A percentile compares a stretch with the other conserved stretches of the same genome.
These are phyloP conservation scores for Cyclanthera cordifolia DNA, from an alignment of 306 rosid genomes.

Conservation along the genomic window DNA sequence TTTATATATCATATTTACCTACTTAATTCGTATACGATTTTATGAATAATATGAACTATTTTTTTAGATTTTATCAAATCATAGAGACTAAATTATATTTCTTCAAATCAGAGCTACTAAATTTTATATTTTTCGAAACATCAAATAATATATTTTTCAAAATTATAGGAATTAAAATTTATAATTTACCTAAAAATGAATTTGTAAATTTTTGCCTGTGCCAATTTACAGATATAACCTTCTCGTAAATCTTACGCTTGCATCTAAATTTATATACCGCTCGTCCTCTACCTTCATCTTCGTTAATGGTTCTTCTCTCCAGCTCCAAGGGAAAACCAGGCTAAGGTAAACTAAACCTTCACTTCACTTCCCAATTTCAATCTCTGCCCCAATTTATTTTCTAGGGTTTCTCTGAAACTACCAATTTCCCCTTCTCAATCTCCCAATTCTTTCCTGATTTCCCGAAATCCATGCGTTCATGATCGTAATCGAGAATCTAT, in stretches of 20 bases:
- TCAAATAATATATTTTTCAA: no score
- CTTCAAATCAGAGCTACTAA: no score
- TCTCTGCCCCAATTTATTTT: background rate
- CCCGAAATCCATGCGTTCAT: background rate
- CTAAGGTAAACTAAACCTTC: background rate
- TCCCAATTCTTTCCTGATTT: background rate
- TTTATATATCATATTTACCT: no score
- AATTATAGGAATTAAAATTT: no score
- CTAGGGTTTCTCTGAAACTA: background rate
- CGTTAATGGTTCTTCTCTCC: background rate
- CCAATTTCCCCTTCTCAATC: background rate
- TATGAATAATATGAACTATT: no score
- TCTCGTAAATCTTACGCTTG: conserved; percentile 1
- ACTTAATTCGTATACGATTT: no score
- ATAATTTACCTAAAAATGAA: no score
- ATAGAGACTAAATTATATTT: no score
- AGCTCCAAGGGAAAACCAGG: background rate
- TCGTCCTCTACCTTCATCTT: background rate
- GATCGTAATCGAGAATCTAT: background rate
- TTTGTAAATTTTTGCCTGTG: background rate
- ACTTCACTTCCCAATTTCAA: background rate
- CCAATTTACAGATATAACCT: conserved; percentile 5
- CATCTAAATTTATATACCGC: background rate
- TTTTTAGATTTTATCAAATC: no score
- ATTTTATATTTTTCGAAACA: no score